Evolutionary conservation across 257 asterid species (phyloP), one percentile per base, ranked within the genome.

Genomic region (Leptodermis oblonga): DNA sequence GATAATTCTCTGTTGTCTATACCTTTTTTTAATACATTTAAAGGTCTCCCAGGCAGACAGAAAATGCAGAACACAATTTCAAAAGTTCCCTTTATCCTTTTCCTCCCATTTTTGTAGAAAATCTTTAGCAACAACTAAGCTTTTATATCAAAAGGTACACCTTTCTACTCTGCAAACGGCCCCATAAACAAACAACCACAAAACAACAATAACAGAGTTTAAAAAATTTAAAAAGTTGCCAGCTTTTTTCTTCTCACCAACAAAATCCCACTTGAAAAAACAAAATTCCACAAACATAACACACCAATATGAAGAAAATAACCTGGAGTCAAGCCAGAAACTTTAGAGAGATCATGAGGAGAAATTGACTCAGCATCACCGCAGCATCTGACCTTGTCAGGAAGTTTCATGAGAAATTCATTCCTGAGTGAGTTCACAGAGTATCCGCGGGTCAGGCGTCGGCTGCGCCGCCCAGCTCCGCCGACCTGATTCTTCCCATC

Each of bases 361-460:
- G 88, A 83, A 58, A 76, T 77, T 30, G 81, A 74, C 71, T 92
- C 96, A 20, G 82, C 79, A 81, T 92, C 96, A 73, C 88, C 74
- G 25, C 83, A 82, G 55, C 84, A 67, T 52, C 85, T 86, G 75
- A 90, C 81, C 43, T 86, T 88, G 42, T 88, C 90, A 7, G 97
- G 97, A 31, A 90, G 79, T 72, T 89, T 70, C 8, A 87, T 68
- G 36, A 86, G 64, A 72, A 92, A 92, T 25, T 86, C 91, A 54
- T 3, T 74, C 30, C 87, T 87, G 65, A 92, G 78, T 4, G 90
- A 80, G 62, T 77, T 86, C 2, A 88, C 88, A 0, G 98, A 88
- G 79, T 88, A 75, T 75, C 87, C 82, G 72, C 96, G 95, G 56
- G 79, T 73, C 26, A 88, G 78, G 28, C 75, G 46, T 18, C 84